phyloP scores from a whole-genome alignment of 139 green algal genomes.

The Picocystis salinarum region DNA sequence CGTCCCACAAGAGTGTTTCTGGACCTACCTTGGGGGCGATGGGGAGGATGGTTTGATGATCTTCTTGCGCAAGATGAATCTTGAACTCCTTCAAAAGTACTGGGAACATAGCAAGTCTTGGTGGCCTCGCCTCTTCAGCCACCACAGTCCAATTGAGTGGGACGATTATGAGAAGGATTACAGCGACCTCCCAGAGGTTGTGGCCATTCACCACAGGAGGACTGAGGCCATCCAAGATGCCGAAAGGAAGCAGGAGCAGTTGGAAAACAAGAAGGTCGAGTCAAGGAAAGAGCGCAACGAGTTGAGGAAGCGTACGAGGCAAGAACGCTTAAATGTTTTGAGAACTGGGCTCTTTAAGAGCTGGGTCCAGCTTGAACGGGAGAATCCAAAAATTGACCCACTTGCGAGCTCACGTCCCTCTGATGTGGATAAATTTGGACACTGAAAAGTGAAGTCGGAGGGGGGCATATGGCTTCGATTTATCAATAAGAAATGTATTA shows the following conservation, averaged over 20 bases:
- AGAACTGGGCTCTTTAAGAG: constrained; percentile 7
- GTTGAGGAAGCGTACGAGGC: constrained; percentile 18
- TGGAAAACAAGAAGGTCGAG: constrained; percentile 2
- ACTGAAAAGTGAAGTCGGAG: background rate
- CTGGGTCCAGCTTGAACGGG: constrained; percentile 11
- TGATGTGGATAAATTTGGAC: background rate
- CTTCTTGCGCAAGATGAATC: constrained; percentile 55
- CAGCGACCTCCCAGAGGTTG: constrained; percentile 33
- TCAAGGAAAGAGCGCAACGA: constrained; percentile 24
- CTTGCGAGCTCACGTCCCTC: background rate
- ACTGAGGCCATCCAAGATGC: constrained; percentile 1
- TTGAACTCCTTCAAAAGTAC: constrained; percentile 47
- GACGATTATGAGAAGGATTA: constrained; percentile 73
- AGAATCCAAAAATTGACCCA: background rate
- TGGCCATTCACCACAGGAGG: constrained; percentile 20
- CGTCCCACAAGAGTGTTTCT: constrained; percentile 36
- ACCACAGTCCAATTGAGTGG: constrained; percentile 35
- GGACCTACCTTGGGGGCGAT: constrained; percentile 24
- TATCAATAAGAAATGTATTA: constrained; percentile 1
- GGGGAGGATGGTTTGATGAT: constrained; percentile 34
- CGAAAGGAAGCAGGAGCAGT: background rate
- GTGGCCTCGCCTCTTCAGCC: constrained; percentile 42
- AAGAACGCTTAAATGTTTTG: constrained; percentile 24
- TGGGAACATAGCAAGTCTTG: constrained; percentile 40
- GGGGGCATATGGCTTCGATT: background rate